These are phyloP conservation scores for Alternaria metachromatica DNA, from an alignment of 2,329 filamentous ascomycete genomes.

Conservation along the genomic window DNA sequence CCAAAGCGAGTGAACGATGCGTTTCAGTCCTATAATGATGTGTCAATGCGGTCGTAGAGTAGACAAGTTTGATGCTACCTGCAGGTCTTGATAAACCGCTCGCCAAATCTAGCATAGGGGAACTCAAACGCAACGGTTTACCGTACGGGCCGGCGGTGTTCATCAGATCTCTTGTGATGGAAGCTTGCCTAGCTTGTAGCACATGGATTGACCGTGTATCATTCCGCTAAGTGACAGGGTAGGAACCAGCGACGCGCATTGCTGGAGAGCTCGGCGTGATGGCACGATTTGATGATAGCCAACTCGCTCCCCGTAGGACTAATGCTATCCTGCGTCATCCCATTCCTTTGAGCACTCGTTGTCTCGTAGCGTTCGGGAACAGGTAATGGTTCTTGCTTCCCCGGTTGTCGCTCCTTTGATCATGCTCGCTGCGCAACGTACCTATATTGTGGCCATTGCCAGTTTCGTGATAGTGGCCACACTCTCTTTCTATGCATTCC, in stretches of 20 bases:
- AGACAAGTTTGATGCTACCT: background rate
- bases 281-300: background rate
- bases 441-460: slow-evolving; percentile 16
- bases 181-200: background rate
- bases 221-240: background rate
- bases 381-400: background rate
- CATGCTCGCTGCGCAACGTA: slow-evolving; percentile 24
- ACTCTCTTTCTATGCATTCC: slow-evolving; percentile 18
- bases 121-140: background rate
- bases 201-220: background rate
- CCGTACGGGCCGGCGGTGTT: background rate
- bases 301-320: background rate
- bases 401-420: background rate
- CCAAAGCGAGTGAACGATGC: background rate
- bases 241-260: background rate
- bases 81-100: background rate
- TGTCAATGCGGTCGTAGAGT: background rate
- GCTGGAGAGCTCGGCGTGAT: background rate
- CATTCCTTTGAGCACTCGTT: background rate
- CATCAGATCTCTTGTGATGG: background rate
- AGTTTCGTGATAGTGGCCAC: slow-evolving; percentile 17
- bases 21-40: background rate
- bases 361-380: background rate
- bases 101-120: background rate
- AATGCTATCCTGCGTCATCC: background rate